A percentile compares a stretch with the other conserved stretches of the same genome.
Evolutionary conservation across 1,284 basidiomycete species (phyloP).

Genomic region (Apiotrichum gamsii): DNA sequence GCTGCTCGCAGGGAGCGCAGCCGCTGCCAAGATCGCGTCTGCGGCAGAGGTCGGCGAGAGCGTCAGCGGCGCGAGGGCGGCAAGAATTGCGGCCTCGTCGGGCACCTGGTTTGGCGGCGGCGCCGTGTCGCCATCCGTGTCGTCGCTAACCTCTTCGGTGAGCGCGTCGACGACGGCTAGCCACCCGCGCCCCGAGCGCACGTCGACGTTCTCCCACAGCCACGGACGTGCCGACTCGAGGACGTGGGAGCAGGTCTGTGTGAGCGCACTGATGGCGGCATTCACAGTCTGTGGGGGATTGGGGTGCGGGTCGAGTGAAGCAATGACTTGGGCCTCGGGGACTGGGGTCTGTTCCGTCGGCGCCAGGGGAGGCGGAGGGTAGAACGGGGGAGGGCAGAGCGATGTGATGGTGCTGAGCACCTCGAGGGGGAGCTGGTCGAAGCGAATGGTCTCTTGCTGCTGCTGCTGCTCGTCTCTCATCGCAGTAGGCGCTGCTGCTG

Average conservation of each 20-base stretch:
- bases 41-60: no score
- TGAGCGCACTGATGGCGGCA: slow-evolving; percentile 23
- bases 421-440: slow-evolving; percentile 43
- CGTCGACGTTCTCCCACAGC: slow-evolving; percentile 46
- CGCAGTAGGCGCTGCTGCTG: no score
- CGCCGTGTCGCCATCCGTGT: slow-evolving; percentile 2
- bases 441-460: no score
- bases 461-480: no score
- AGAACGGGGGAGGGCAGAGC: slow-evolving; percentile 34
- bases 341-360: slow-evolving; percentile 8
- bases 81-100: background rate
- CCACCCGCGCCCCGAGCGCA: slow-evolving; percentile 44
- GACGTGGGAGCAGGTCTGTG: slow-evolving; percentile 21
- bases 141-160: slow-evolving; percentile 39
- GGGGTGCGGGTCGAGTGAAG: slow-evolving; percentile 29
- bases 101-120: slow-evolving; percentile 1
- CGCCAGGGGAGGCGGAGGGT: slow-evolving; percentile 14
- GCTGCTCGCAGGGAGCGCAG: background rate
- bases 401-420: slow-evolving; percentile 33
- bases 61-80: background rate
- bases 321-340: slow-evolving; percentile 24
- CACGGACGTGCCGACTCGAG: slow-evolving; percentile 42
- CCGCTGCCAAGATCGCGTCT: no score
- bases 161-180: slow-evolving; percentile 45
- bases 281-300: slow-evolving; percentile 15